Conservation (phyloP, 208 protist genomes). For the Lotmaria passim region DNA sequence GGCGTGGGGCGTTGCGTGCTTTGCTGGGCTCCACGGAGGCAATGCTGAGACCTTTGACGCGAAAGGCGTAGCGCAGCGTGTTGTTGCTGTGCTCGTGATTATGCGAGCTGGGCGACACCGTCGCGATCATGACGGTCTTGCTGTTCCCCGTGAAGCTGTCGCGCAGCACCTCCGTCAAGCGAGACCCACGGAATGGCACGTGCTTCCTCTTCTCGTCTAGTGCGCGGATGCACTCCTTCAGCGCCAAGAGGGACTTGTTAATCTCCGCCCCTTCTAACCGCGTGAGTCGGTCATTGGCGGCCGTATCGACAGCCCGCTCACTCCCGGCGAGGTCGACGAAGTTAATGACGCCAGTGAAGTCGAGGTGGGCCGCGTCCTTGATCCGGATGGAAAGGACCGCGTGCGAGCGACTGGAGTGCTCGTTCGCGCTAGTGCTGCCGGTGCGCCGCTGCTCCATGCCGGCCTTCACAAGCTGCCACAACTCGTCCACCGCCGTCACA, state of each 20-base stretch:
- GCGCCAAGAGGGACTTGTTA: constrained; percentile 98
- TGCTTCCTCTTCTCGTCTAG: constrained; percentile 94
- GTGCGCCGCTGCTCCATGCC: constrained; percentile 85
- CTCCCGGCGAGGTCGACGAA: constrained; percentile 99
- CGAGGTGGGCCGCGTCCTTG: constrained; percentile 42
- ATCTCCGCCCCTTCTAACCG: constrained; percentile 98
- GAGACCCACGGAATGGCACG: constrained; percentile 96
- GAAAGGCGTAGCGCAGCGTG: constrained; percentile 98
- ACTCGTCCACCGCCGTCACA: constrained; percentile 50
- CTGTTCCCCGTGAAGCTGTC: constrained; percentile 97
- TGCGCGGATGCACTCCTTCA: constrained; percentile 99
- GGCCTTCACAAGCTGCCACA: constrained; percentile 77
- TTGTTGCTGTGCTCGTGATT: constrained; percentile 97
- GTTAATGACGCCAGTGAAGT: constrained; percentile 77
- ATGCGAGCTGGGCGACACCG: constrained; percentile 84
- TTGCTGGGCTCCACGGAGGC: constrained; percentile 58
- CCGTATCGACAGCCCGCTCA: constrained; percentile 95
- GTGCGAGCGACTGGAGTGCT: constrained; percentile 89
- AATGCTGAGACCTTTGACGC: constrained; percentile 85
- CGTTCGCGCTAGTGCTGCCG: constrained; percentile 91
- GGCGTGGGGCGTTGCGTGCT: constrained; percentile 69
- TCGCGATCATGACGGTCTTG: constrained; percentile 96
- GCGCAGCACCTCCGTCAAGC: constrained; percentile 96
- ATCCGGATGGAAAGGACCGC: constrained; percentile 81
- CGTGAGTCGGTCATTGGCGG: constrained; percentile 87